Base-by-base conservation (phyloP, 1,139 yeast species). In the Pichia sp. region DNA sequence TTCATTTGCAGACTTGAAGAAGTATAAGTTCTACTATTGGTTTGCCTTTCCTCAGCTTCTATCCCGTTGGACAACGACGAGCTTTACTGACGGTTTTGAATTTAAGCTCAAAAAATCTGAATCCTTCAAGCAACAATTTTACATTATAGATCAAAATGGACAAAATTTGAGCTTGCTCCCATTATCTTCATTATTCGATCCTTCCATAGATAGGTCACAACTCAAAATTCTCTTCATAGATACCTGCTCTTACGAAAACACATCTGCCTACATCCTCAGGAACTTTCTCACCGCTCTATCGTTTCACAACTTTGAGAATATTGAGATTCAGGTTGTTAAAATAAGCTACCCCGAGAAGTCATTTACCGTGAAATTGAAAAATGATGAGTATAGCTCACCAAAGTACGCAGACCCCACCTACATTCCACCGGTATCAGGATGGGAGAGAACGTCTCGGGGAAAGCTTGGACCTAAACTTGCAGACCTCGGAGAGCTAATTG, bases 1-100 rank as follows among this genome's bases (percentile, higher is more conserved):
- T 27, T 67, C 87, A 28, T 91, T 77, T 60, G 81, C 94, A 3
- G 98, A 93, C 56, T 68, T 91, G 55, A 91, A 91, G 58, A 85
- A 83, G 59, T 87, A 83, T 62, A 77, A 73, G 50, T 91, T 83
- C 53, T 82, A 74, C 51, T 88, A 88, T 58, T 91, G 98, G 98
- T 71, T 84, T 48, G 84, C 88, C 6, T 77, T 76, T 47, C 96
- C 97, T 0, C 64, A 73, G 0, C 59, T 85, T 16, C 62, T 64
- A 25, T 62, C 74, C 8, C 59, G 56, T 18, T 73, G 76, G 81
- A 44, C 24, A 12, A 41, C 45, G n/a, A 38, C 29, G 11, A 26
- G 40, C 1, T 15, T 20, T 3, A 20, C 29, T 6, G 16, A 32
- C 4, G 35, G 33, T 3, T 34, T 46, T 5, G 41, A 32, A 0